phyloP scores from a whole-genome alignment of 306 rosid genomes.

The Citrullus amarus region DNA sequence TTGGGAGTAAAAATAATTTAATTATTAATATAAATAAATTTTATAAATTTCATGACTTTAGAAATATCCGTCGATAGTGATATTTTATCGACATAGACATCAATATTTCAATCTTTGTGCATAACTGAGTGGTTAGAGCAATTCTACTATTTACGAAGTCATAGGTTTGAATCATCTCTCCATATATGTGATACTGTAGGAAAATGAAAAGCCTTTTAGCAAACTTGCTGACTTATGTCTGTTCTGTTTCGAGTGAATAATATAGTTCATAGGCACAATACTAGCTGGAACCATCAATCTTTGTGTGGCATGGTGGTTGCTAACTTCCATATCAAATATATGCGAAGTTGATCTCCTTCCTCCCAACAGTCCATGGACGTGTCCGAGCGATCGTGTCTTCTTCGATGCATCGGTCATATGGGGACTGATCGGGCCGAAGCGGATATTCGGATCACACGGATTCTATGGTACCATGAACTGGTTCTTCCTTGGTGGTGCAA shows the following conservation, averaged over 20 bases:
- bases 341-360: slow-evolving; percentile 13
- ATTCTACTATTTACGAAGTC: background rate
- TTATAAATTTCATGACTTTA: no score
- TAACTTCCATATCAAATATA: slow-evolving; percentile 12
- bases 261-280: slow-evolving; percentile 22
- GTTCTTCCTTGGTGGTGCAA: slow-evolving; percentile 22
- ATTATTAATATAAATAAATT: no score
- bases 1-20: no score
- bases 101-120: no score
- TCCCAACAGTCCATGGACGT: slow-evolving; percentile 28
- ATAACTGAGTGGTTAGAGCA: background rate
- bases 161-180: background rate
- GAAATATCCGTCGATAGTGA: no score
- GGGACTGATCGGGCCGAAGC: slow-evolving; percentile 24
- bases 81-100: no score
- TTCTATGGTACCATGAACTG: slow-evolving; percentile 21
- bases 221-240: background rate
- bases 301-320: slow-evolving; percentile 28
- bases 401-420: slow-evolving; percentile 24
- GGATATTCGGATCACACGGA: slow-evolving; percentile 24
- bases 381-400: slow-evolving; percentile 20
- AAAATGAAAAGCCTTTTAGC: background rate
- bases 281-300: slow-evolving; percentile 23
- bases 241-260: background rate
- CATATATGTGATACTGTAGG: background rate